A percentile compares a stretch with the other conserved stretches of the same genome.
phyloP scores from a whole-genome alignment of 345 rosid genomes.

The Eucalyptus coolabah region DNA sequence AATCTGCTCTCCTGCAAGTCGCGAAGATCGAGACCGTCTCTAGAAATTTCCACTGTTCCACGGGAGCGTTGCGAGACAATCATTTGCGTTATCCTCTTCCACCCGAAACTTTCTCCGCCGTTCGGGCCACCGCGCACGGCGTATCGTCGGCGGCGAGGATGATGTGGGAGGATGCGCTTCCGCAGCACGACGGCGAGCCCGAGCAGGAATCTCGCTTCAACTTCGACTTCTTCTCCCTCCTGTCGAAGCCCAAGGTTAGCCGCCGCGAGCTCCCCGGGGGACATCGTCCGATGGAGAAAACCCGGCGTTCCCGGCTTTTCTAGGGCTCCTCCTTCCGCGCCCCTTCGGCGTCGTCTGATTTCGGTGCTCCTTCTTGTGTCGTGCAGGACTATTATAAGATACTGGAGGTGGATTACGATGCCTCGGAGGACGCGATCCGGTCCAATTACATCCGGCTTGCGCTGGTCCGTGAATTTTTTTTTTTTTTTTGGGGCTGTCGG shows the following conservation, averaged over 20 bases:
- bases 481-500: background rate
- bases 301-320: background rate
- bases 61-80: background rate
- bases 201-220: slow-evolving; percentile 24
- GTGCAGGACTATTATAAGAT: slow-evolving; percentile 83
- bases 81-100: background rate
- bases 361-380: background rate
- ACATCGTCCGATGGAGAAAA: background rate
- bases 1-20: background rate
- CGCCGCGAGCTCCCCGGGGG: background rate
- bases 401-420: slow-evolving; percentile 69
- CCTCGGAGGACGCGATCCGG: slow-evolving; percentile 81
- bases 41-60: background rate
- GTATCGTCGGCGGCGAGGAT: background rate
- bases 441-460: slow-evolving; percentile 92
- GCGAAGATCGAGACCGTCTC: background rate
- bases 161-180: slow-evolving; percentile 24
- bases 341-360: background rate
- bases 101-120: background rate
- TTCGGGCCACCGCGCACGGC: background rate
- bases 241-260: slow-evolving; percentile 63
- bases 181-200: background rate
- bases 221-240: slow-evolving; percentile 51
- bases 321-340: background rate
- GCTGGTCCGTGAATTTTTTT: slow-evolving; percentile 29